Conservation (phyloP, 163 green algal species). For the Coccomyxa subellipsoidea region DNA sequence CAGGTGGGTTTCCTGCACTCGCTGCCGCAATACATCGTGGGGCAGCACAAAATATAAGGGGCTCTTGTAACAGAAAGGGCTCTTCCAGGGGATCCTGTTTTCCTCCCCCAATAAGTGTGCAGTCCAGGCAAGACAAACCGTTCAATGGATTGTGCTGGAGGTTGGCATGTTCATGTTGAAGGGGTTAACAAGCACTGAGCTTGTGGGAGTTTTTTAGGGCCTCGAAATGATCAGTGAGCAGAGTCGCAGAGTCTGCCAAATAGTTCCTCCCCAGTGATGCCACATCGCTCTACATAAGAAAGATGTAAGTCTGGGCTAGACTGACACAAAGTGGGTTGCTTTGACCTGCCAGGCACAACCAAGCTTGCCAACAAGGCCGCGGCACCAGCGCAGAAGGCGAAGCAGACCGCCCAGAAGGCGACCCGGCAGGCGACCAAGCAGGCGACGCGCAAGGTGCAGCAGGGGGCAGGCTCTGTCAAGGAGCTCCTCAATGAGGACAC, state of each 20-base stretch:
- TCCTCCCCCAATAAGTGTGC: not conserved
- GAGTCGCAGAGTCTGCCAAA: too few species aligned
- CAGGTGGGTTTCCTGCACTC: not conserved
- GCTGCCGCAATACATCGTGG: not conserved
- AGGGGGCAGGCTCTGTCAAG: not conserved
- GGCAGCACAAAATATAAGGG: not conserved
- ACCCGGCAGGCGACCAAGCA: not conserved
- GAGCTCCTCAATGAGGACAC: not conserved
- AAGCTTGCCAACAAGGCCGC: not conserved
- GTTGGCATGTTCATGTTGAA: too few species aligned
- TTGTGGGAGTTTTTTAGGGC: too few species aligned
- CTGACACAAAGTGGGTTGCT: not conserved
- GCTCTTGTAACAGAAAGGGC: not conserved
- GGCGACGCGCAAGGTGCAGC: not conserved
- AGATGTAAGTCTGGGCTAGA: not conserved
- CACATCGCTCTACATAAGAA: too few species aligned
- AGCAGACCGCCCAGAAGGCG: conserved; percentile 47
- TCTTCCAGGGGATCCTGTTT: not conserved
- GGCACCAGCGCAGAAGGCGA: conserved; percentile 49
- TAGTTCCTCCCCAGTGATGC: too few species aligned
- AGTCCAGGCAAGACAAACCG: too few species aligned
- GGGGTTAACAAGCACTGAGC: too few species aligned
- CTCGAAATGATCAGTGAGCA: too few species aligned
- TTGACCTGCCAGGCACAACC: not conserved
- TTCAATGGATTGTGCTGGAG: too few species aligned